Base-by-base conservation (phyloP, 805 yeast species). In the Saccharomycopsis fodiens region DNA sequence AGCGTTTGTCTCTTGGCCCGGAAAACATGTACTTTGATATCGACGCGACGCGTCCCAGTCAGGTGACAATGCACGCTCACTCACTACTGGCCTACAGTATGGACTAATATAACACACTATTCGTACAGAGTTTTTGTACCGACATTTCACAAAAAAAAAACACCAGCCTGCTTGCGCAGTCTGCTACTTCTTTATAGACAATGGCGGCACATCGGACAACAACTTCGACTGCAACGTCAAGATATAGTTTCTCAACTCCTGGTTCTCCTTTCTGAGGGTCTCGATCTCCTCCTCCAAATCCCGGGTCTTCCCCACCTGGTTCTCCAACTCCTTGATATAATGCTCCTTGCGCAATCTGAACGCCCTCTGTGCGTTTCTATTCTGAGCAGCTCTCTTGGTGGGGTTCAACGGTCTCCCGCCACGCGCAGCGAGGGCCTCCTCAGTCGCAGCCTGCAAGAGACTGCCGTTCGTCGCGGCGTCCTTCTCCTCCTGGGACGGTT, bases 341-440 rank as follows among this genome's bases (percentile, higher is more conserved):
- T 76, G 73, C 57, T 88, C 95, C 59, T 85, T 82, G 50, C 96
- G 73, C 59, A 79, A 80, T 59, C 97, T 74, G 65, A 88, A 89
- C 6, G 96, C 95, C 54, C 85, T 77, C 65, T 89, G 97, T 3
- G 97, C 96, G 50, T 78, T 80, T 58, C 97, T 71, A 67, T 89
- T 89, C 64, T 89, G 97, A 6, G 82, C 88, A 1, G 96, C 96
- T 52, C 97, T 77, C 62, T 85, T 86, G 15, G 36, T 32, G 5
- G 36, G 36, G 15, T 32, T 32, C 36, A 32, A 32, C 8, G 36
- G 36, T 32, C 36, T 32, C 20, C 36, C 36, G 15, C 7, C 12
- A 32, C 20, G 36, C 12, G 36, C 15, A 10, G 17, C 20, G 10
- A 17, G 12, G 15, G 20, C 36, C 8, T 15, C 20, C 15, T 17